Evolutionary conservation across 495 filamentous ascomycete genomes (phyloP).

Genomic region (Xylaria curta): DNA sequence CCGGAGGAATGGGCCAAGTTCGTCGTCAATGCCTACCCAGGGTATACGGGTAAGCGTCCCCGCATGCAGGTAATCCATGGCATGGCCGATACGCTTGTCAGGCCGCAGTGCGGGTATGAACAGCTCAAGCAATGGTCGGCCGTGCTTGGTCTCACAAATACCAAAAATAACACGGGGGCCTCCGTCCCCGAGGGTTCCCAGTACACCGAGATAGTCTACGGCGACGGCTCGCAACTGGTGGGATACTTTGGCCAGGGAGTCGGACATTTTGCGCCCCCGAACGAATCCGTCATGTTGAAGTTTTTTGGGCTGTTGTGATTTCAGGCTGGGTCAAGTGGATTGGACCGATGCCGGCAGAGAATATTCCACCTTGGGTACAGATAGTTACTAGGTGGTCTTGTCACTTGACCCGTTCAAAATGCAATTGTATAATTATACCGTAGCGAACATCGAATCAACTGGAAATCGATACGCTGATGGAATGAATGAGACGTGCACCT

Average conservation of each 20-base stretch:
- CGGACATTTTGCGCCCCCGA: slow-evolving; percentile 53
- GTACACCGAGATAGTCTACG: slow-evolving; percentile 54
- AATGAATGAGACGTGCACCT: not conserved
- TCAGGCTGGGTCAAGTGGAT: not conserved
- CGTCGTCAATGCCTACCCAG: slow-evolving; percentile 58
- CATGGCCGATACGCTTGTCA: slow-evolving; percentile 55
- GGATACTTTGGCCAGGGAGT: slow-evolving; percentile 57
- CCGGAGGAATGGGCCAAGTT: slow-evolving; percentile 58
- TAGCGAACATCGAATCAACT: not conserved
- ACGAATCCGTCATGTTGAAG: slow-evolving; percentile 46
- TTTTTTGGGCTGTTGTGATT: slow-evolving; percentile 41
- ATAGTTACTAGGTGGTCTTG: not conserved
- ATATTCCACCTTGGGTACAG: not conserved
- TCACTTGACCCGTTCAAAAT: not conserved
- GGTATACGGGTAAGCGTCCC: slow-evolving; percentile 59
- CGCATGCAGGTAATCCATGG: slow-evolving; percentile 65
- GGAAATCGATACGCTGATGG: not conserved
- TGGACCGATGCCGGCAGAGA: not conserved
- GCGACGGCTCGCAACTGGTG: slow-evolving; percentile 50
- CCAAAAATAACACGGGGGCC: slow-evolving; percentile 40
- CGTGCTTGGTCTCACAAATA: slow-evolving; percentile 50
- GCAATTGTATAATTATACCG: not conserved
- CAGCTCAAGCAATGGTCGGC: slow-evolving; percentile 65
- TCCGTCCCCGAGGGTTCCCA: slow-evolving; percentile 40
- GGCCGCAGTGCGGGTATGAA: slow-evolving; percentile 57